Base-by-base conservation (phyloP, 345 rosid genomes). In the Raphanus raphanistrum region DNA sequence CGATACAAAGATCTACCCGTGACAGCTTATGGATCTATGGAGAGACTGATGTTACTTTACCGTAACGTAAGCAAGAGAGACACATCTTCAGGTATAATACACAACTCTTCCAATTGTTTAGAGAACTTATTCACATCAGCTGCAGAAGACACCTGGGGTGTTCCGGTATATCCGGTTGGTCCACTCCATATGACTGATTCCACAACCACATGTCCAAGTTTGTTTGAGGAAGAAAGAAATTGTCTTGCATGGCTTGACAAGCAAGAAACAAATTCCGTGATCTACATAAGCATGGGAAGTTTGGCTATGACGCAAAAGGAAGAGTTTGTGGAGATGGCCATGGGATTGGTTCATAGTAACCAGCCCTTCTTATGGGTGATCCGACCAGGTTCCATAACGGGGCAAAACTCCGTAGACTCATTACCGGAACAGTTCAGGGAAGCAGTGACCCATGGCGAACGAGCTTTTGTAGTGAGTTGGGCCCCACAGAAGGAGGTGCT, bases 381-480 rank as follows among this genome's bases (percentile, higher is more conserved):
- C 13, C 59, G 84, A 58, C 80, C 82, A 15, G 76, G 82, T n/a
- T 75, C 77, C 6, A 60, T 72, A 15, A 35, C 1, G 10, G 83
- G 74, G 12, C 72, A 69, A 0, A 27, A 70, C 2, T 67, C 61
- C 29, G 13, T 50, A 5, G 80, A 62, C 5, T 60, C 50, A 8
- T 52, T 80, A 29, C 79, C 82, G 0, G 61, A 79, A 36, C 68
- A 15, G 58, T 82, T 85, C 50, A 45, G 16, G 32, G 75, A 73
- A 36, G 41, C 48, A 17, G 70, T 81, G 59, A 55, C 7, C 5
- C 35, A 60, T 60, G 79, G 77, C 8, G 84, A 74, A 43, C 76
- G 75, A 54, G 85, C 88, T 7, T 82, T 64, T 74, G 79, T 82
- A 9, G 85, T 84, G 27, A 81, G 82, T 55, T 88, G 89, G 87